Evolutionary conservation across 768 basidiomycete genomes (phyloP).

Genomic region (Lactifluus subvellereus): DNA sequence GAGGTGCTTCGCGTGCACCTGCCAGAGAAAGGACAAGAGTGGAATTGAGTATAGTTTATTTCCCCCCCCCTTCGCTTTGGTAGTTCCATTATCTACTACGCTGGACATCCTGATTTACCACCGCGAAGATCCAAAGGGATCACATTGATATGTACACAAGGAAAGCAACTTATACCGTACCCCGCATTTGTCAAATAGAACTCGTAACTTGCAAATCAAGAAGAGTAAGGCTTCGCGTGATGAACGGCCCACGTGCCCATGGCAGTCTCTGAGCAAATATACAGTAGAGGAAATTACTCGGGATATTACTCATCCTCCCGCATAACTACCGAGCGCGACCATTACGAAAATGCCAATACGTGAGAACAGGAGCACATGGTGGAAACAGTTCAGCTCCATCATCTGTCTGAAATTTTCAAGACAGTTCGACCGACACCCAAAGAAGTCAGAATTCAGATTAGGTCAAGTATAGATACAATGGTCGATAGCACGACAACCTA

Average conservation of each 20-base stretch:
- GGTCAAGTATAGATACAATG: conserved; percentile 15
- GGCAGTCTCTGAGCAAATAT: background rate
- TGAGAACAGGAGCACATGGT: background rate
- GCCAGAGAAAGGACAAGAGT: background rate
- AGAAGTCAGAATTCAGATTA: background rate
- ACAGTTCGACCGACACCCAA: background rate
- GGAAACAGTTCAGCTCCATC: background rate
- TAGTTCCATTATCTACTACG: background rate
- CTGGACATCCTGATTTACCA: background rate
- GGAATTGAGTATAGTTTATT: background rate
- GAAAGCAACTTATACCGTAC: background rate
- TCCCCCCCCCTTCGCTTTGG: background rate
- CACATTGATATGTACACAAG: background rate
- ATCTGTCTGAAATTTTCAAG: background rate
- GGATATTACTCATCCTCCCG: background rate
- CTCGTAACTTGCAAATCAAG: conserved; percentile 4
- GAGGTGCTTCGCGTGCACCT: background rate
- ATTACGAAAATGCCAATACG: background rate
- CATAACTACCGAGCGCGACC: background rate
- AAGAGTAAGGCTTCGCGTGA: too few species aligned
- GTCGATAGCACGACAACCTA: conserved; percentile 4
- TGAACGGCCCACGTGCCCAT: background rate
- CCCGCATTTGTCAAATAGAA: conserved; percentile 7
- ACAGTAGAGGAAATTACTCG: background rate
- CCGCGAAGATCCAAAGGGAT: conserved; percentile 4